Evolutionary conservation across 2,329 filamentous ascomycete genomes (phyloP), one percentile per base, ranked within the genome.

Genomic region (Clarireedia paspali): DNA sequence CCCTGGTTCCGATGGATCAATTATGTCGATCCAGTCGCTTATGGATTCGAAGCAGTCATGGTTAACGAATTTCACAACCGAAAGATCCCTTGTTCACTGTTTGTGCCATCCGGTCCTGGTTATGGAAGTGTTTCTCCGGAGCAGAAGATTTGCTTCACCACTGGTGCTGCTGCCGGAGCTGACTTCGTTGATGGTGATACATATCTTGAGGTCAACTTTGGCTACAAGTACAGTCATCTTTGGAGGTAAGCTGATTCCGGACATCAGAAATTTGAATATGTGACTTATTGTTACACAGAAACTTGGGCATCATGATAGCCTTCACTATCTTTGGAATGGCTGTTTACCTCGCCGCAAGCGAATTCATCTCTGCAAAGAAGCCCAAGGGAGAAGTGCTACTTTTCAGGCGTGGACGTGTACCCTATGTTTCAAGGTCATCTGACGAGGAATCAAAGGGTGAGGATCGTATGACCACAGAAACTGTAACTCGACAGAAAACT

Each of bases 371-470:
- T 4, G 84, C 87, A 15, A 82, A 84, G 70, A 87, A 86, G 70
- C 88, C 85, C 34, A 91, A 89, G 76, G 87, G 87, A 55, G 88
- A 91, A 66, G 85, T 91, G 14, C 75, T 91, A 5, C 78, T 91
- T 27, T 91, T 90, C 75, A 84, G 83, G 58, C 82, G 85, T 54
- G 85, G 86, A 23, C 74, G 84, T 68, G 77, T 80, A 10, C 63
- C 65, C 42, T 57, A 60, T 20, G 30, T 56, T 7, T 54, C 46
- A 9, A 27, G 47, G 14, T 45, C 55, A 6, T 49, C 55, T 20
- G 67, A 68, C 23, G 61, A 62, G 45, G 63, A 64, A 47, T 39
- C 59, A 6, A 53, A 59, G 24, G 45, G 49, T 5, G 59, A 65
- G 48, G 60, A 60, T 39, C 61, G 59, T n/a, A 47, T 62, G 20